Conservation (phyloP, 1,139 yeast genomes). For the Blastobotrys arbuscula region DNA sequence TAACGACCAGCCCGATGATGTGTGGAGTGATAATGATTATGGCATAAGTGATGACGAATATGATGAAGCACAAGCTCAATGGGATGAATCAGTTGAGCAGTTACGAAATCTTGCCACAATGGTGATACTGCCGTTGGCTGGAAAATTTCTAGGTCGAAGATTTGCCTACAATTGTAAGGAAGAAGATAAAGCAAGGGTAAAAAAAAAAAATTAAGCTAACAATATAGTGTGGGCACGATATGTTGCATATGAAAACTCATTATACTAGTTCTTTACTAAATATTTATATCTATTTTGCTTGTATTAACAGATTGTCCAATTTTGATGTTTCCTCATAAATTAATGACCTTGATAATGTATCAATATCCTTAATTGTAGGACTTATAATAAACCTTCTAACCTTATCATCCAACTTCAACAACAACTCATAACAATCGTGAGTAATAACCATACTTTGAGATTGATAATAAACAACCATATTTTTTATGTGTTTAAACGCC, state of each 20-base stretch:
- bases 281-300: conserved; percentile 15
- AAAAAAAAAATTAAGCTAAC: too few relatives aligned
- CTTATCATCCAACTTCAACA: conserved; percentile 27
- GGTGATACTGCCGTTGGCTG: conserved; percentile 62
- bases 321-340: conserved; percentile 27
- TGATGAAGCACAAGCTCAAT: conserved; percentile 59
- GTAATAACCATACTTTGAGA: conserved; percentile 4
- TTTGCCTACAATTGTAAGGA: conserved; percentile 41
- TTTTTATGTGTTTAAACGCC: conserved; percentile 24
- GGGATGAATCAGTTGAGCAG: conserved; percentile 73
- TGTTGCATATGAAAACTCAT: conserved; percentile 15
- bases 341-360: conserved; percentile 23
- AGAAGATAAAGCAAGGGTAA: neutral
- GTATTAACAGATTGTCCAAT: conserved; percentile 24
- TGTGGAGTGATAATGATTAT: conserved; percentile 10
- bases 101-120: conserved; percentile 50
- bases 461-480: conserved; percentile 12
- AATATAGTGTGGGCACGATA: conserved; percentile 22
- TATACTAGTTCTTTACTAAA: neutral
- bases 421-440: conserved; percentile 23
- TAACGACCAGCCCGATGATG: neutral
- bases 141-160: conserved; percentile 65
- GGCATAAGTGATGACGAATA: neutral
- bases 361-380: conserved; percentile 28
- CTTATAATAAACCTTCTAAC: conserved; percentile 24